Evolutionary conservation across 768 basidiomycete species (phyloP).

Genomic region (Amanita exitialis): DNA sequence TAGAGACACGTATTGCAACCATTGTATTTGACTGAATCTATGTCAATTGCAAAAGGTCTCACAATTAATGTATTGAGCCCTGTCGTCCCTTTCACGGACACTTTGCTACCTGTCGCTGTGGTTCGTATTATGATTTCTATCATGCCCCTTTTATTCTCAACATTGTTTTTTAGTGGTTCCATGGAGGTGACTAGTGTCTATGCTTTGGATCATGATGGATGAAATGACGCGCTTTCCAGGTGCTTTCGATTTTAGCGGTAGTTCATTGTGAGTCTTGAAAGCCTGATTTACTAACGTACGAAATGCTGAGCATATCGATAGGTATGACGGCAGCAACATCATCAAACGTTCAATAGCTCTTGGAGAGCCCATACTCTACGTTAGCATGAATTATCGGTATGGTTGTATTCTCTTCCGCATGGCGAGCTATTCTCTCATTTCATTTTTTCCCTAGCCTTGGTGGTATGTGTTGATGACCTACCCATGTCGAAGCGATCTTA

Average conservation of each 20-base stretch:
- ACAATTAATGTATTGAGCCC: constrained; percentile 32
- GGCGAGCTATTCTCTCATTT: not conserved
- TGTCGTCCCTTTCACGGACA: constrained; percentile 11
- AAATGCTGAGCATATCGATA: constrained; percentile 7
- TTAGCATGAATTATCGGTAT: constrained; percentile 33
- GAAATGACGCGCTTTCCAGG: constrained; percentile 11
- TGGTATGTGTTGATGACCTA: too few relatives aligned
- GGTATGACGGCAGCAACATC: constrained; percentile 17
- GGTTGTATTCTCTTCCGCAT: constrained; percentile 4
- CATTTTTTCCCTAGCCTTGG: too few relatives aligned
- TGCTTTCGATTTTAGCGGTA: constrained; percentile 23
- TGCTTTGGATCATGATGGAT: not conserved
- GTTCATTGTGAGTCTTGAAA: constrained; percentile 5
- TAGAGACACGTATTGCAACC: too few relatives aligned
- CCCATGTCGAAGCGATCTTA: too few relatives aligned
- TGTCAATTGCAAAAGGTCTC: constrained; percentile 19
- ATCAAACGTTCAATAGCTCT: constrained; percentile 21
- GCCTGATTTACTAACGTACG: not conserved
- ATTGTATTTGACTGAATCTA: too few relatives aligned
- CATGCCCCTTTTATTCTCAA: too few relatives aligned
- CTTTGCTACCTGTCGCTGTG: constrained; percentile 30
- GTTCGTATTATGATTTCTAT: constrained; percentile 15
- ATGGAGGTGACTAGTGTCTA: constrained; percentile 14
- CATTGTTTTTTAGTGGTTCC: constrained; percentile 19
- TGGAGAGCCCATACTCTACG: constrained; percentile 24